Evolutionary conservation across 2,329 filamentous ascomycete species (phyloP), one percentile per base, ranked within the genome.

Genomic region (Colletotrichum sp.): DNA sequence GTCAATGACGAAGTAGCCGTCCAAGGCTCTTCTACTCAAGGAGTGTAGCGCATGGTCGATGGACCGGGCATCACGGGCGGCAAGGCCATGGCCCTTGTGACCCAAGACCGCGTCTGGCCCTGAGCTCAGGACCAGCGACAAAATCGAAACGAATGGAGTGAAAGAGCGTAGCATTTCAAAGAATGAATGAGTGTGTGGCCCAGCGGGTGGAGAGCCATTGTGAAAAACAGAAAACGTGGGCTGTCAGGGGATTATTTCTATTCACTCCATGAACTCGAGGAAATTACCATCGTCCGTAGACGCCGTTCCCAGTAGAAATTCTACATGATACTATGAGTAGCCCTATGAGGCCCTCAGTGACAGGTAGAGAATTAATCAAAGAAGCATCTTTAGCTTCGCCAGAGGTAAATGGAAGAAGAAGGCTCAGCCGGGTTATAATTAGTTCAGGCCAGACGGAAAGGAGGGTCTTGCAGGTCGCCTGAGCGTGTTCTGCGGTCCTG

Each of bases 1-100:
- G 16, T 71, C 60, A 9, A 71, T 66, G 18, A 71, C 69, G 13
- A 55, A 71, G 26, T n/a, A 71, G 16, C 69, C 69, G n/a, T 71
- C 21, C 0, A 66, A 44, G 0, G 63, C 63, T 63, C 60, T 28
- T 36, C n/a, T 63, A 2, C 44, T 52, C n/a, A 52, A 52, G 10
- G 44, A 52, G 2, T 21, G 44, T 52, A 52, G 44, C 12, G 44
- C 44, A 2, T 52, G 44, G 44, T 52, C 44, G 0, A 52, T 52
- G 10, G 44, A 52, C 18, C 44, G 44, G 44, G n/a, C n/a, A 52
- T 52, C 44, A 52, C 44, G 44, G 6, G 44, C 44, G 44, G 44
- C 1, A 21, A 52, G 44, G 44, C 44, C 44, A 52, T 52, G 44
- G n/a, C 44, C n/a, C 44, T 52, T 21, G 18, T 52, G 44, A 4